Conservation (phyloP, 2,329 filamentous ascomycete species). For the Trichoderma cornu-damae region DNA sequence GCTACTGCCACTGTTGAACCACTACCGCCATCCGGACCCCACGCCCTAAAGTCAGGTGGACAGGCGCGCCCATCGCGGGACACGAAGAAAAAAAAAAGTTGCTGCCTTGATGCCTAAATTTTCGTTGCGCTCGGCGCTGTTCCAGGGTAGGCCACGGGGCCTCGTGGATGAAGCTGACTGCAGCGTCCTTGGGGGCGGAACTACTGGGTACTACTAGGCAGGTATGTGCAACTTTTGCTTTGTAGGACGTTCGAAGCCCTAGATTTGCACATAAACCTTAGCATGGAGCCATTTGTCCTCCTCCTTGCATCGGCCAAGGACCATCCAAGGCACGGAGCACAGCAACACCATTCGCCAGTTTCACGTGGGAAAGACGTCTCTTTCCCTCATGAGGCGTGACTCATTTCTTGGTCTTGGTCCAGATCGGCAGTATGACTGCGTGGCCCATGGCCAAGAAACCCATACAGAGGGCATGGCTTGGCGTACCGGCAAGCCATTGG, state of each 20-base stretch:
- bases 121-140: background rate
- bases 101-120: conserved; percentile 11
- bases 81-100: no score
- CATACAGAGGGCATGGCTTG: background rate
- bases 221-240: no score
- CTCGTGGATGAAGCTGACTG: background rate
- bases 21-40: conserved; percentile 1
- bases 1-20: conserved; percentile 5
- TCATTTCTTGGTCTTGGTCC: conserved; percentile 1
- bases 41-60: conserved; percentile 13
- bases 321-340: background rate
- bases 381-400: conserved; percentile 1
- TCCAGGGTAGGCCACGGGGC: conserved; percentile 5
- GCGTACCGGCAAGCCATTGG: conserved; percentile 2
- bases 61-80: conserved; percentile 6
- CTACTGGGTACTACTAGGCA: no score
- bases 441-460: background rate
- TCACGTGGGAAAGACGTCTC: background rate
- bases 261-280: no score
- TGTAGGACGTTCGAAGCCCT: no score
- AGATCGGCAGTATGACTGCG: conserved; percentile 1
- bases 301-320: conserved; percentile 1
- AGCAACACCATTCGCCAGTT: background rate
- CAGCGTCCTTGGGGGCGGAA: no score
- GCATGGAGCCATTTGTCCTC: background rate